Percentiles rank a stretch among this genome's conserved stretches.
These are phyloP conservation scores for Thraustotheca clavata DNA, from an alignment of 352 stramenopile species.

Conservation along the genomic window DNA sequence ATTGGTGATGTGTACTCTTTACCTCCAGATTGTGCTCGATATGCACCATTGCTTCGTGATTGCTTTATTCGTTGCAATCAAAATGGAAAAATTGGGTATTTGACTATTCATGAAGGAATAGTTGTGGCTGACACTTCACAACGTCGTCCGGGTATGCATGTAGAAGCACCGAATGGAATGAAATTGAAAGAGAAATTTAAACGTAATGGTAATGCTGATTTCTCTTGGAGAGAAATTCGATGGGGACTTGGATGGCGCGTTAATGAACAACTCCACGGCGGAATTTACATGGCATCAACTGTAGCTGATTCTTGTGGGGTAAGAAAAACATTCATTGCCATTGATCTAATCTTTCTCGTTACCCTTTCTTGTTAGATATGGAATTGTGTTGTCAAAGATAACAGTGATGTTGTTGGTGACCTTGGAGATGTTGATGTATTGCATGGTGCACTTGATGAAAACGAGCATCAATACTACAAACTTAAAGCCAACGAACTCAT, in stretches of 20 bases:
- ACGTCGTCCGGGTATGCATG: constrained; percentile 21
- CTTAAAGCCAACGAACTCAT: constrained; percentile 20
- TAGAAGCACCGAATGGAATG: constrained; percentile 3
- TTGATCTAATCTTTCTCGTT: not conserved
- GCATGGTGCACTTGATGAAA: constrained; percentile 1
- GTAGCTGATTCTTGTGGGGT: constrained; percentile 20
- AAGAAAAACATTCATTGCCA: not conserved
- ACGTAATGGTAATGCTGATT: not conserved
- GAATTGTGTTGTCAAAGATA: not conserved
- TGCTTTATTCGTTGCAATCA: constrained; percentile 2
- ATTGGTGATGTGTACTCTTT: not conserved
- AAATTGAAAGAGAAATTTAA: not conserved
- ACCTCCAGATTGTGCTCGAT: not conserved
- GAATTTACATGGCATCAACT: constrained; percentile 25
- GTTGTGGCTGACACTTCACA: constrained; percentile 21
- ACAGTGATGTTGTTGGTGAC: constrained; percentile 5
- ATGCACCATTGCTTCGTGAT: not conserved
- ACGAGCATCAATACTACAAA: not conserved
- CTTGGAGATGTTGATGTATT: constrained; percentile 20
- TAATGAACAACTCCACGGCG: constrained; percentile 16
- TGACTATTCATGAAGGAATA: constrained; percentile 23
- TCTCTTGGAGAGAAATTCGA: not conserved
- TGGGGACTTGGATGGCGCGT: constrained; percentile 10
- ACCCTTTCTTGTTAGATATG: constrained; percentile 8
- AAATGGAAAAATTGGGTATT: constrained; percentile 18